phyloP scores from a whole-genome alignment of 1,284 basidiomycete genomes.

The Chalciporus sp. region DNA sequence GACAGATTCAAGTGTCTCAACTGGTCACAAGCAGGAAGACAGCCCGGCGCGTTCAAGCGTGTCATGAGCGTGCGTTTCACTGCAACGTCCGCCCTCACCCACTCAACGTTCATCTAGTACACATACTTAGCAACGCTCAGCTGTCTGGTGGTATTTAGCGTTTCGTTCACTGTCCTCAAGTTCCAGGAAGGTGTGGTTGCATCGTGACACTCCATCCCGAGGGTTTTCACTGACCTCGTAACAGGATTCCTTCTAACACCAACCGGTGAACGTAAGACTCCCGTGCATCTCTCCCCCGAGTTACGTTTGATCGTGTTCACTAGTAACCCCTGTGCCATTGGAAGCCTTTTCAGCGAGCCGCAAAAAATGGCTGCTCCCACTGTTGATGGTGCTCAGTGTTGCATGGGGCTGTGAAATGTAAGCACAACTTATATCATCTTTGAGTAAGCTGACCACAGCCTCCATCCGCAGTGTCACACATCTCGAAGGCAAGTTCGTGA shows the following conservation, averaged over 20 bases:
- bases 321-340: constrained; percentile 61
- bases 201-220: background rate
- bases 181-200: constrained; percentile 61
- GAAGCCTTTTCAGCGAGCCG: constrained; percentile 46
- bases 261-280: constrained; percentile 43
- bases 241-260: constrained; percentile 45
- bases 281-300: background rate
- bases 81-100: background rate
- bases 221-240: constrained; percentile 2
- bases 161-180: constrained; percentile 62
- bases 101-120: constrained; percentile 50
- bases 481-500: constrained; percentile 59
- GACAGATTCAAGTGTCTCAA: constrained; percentile 71
- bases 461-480: constrained; percentile 63
- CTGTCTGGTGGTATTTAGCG: constrained; percentile 60
- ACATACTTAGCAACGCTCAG: constrained; percentile 69
- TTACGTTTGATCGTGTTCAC: constrained; percentile 11
- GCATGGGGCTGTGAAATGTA: constrained; percentile 78
- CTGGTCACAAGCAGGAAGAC: constrained; percentile 66
- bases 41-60: constrained; percentile 77
- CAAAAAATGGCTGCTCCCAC: constrained; percentile 59
- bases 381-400: constrained; percentile 66
- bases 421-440: constrained; percentile 17
- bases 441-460: constrained; percentile 1
- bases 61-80: constrained; percentile 69